Conservation (phyloP, 2,329 filamentous ascomycete genomes). For the Curvularia lunata region DNA sequence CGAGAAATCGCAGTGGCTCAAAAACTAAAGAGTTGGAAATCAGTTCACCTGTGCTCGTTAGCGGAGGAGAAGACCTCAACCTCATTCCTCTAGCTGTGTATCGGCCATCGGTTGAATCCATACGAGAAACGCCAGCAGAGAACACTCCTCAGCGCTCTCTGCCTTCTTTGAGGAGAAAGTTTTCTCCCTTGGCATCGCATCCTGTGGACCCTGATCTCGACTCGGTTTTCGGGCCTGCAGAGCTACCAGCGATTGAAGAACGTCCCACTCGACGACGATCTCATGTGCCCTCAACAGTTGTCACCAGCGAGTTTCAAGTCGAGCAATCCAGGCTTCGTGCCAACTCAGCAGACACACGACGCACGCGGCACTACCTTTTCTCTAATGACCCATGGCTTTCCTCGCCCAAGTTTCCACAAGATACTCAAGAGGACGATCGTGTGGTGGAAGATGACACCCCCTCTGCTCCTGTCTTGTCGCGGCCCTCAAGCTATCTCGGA, state of each 20-base stretch:
- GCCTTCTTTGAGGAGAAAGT: slow-evolving; percentile 28
- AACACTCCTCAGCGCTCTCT: slow-evolving; percentile 14
- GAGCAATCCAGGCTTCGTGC: slow-evolving; percentile 32
- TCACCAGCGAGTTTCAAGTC: slow-evolving; percentile 23
- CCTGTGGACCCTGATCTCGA: slow-evolving; percentile 35
- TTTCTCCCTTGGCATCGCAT: slow-evolving; percentile 44
- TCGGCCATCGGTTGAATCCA: slow-evolving; percentile 24
- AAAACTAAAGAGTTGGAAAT: slow-evolving; percentile 41
- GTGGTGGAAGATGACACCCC: slow-evolving; percentile 23
- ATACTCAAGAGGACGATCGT: slow-evolving; percentile 19
- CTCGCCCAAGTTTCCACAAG: slow-evolving; percentile 30
- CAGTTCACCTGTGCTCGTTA: slow-evolving; percentile 41
- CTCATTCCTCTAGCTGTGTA: slow-evolving; percentile 45
- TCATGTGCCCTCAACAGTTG: slow-evolving; percentile 24
- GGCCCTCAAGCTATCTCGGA: slow-evolving; percentile 24
- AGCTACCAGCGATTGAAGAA: slow-evolving; percentile 16
- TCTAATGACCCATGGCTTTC: slow-evolving; percentile 39
- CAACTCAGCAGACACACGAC: slow-evolving; percentile 40
- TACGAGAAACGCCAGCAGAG: slow-evolving; percentile 18
- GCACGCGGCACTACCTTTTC: slow-evolving; percentile 34
- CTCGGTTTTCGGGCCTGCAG: slow-evolving; percentile 21
- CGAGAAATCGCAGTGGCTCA: slow-evolving; percentile 30
- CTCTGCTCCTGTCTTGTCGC: slow-evolving; percentile 31
- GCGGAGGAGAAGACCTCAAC: slow-evolving; percentile 39
- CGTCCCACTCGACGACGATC: slow-evolving; percentile 27